Evolutionary conservation across 768 basidiomycete species (phyloP), one percentile per base, ranked within the genome.

Genomic region (Butyriboletus loyo): DNA sequence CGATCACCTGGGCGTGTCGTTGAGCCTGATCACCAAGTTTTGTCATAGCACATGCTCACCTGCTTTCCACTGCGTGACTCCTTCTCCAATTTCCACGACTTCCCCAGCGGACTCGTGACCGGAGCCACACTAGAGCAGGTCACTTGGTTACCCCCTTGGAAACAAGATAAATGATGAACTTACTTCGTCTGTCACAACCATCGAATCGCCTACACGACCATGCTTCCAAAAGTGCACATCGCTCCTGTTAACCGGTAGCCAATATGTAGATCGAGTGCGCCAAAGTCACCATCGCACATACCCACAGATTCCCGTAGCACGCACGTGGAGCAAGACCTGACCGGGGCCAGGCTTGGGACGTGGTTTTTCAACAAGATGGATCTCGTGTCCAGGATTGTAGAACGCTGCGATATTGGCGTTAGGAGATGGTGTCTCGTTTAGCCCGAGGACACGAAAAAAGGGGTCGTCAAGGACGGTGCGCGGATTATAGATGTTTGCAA

Each of bases 191-290:
- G 79, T 82, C 27, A 86, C 84, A 22, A 86, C 72, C 85, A 86
- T 86, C 0, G 82, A 83, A 59, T 84, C 82, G 9, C 85, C 85
- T 46, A 86, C 77, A 36, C 82, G 72, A 7, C 85, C 85, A 65
- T 86, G 83, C 56, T 84, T 76, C 85, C 85, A 87, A 65, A 86
- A 86, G 63, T 87, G 85, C 57, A 87, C 82, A 53, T 86, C 85
- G 42, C 83, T 85, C 75, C 85, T 86, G 50, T 51, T 30, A 22
- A 49, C 28, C 44, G 14, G 44, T 17, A 35, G 1, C 14, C 21
- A 36, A 27, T 5, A 13, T 27, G 45, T 28, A 27, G 14, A 38
- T 46, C 14, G 24, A 37, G 24, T n/a, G 37, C 5, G 13, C 19
- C 36, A 42, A 25, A 25, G 15, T 35, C 15, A 25, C 8, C 17